Conservation (phyloP, 495 filamentous ascomycete genomes). For the Collariella sp. region DNA sequence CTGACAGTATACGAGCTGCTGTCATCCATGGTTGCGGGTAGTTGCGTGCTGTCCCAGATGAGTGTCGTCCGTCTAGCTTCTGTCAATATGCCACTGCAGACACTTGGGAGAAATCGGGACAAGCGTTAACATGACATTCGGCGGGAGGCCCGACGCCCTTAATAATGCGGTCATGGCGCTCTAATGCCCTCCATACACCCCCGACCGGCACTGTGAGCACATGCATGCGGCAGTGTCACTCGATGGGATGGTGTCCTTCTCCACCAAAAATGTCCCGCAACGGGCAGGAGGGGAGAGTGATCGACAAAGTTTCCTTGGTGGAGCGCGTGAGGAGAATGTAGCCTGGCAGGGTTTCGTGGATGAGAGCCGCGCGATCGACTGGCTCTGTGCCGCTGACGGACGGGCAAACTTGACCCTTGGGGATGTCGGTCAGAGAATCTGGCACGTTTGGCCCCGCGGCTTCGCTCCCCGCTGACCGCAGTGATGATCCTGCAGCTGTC, state of each 20-base stretch:
- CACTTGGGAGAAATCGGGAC: too few relatives aligned
- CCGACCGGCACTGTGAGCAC: too few relatives aligned
- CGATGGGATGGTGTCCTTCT: not conserved
- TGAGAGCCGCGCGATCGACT: not conserved
- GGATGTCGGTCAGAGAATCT: not conserved
- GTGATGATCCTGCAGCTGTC: conserved; percentile 11
- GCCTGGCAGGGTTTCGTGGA: not conserved
- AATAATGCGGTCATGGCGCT: too few relatives aligned
- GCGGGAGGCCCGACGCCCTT: too few relatives aligned
- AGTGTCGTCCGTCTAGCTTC: not conserved
- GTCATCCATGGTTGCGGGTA: conserved; percentile 10
- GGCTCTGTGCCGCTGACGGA: not conserved
- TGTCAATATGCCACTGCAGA: too few relatives aligned
- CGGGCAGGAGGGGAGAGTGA: conserved; percentile 6
- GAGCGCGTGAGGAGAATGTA: not conserved
- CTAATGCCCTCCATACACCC: too few relatives aligned
- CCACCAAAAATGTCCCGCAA: conserved; percentile 1
- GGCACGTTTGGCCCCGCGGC: too few relatives aligned
- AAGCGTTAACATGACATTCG: too few relatives aligned
- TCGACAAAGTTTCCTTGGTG: conserved; percentile 1
- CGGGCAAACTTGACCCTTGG: not conserved
- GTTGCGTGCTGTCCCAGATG: not conserved
- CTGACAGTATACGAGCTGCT: conserved; percentile 7
- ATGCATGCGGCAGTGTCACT: not conserved
- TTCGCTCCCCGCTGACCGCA: not conserved